Evolutionary conservation across 257 asterid species (phyloP), one percentile per base, ranked within the genome.

Genomic region (Gynochthodes officinalis): DNA sequence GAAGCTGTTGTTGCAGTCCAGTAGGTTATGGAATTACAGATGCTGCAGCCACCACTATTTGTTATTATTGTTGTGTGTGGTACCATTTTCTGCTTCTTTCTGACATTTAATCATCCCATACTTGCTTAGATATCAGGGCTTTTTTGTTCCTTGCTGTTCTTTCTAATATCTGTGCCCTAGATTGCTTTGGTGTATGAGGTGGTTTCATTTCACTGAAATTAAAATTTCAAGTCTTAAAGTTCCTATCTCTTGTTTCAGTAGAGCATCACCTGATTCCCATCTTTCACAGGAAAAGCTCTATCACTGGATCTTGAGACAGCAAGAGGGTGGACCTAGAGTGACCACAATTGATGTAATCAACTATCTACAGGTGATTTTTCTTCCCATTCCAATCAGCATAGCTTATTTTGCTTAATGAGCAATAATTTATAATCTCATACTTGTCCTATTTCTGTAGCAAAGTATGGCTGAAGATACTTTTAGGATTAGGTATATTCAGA

Each of bases 311-410:
- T 70, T 73, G 80, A 78, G 84, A 71, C 88, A 81, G 58, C 88
- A 81, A 78, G 88, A 84, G 54, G 86, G 77, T 35, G 88, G 86
- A 44, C 72, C 86, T 28, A 81, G 86, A 76, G 84, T 84, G 42
- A 70, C 84, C 59, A 67, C 79, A 66, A 46, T 72, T 69, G 88
- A 84, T 74, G 63, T 84, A 21, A 71, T 84, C 65, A 78, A 59
- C 78, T 81, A 81, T 72, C 69, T 84, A 5, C 84, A 84, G 88
- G 88, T 84, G 23, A 65, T 9, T 14, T 72, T 25, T 69, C 11
- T 67, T 63, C 46, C 60, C 7, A 53, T 42, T 35, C 54, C 77
- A 11, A 50, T 25, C 12, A 25, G 23, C 6, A 1, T 46, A 23
- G 50, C 42, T 33, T 23, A 6, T 63, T 16, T 44, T 42, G 27